Conservation (phyloP, 2,329 filamentous ascomycete genomes). For the Penicillium sp. region DNA sequence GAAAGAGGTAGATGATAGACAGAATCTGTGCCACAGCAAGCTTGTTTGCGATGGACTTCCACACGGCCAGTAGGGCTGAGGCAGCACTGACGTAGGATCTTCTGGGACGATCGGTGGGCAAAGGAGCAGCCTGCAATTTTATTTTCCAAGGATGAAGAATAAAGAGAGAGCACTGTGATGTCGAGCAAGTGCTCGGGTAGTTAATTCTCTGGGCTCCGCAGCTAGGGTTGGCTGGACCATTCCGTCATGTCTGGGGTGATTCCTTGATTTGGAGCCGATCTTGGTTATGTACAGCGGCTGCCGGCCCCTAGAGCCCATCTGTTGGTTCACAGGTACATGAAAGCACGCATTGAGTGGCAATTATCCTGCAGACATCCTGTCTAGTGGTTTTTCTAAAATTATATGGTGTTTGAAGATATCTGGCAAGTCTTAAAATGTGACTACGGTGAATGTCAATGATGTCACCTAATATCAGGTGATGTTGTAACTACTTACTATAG, state of each 20-base stretch:
- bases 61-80: constrained; percentile 14
- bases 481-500: no score
- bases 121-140: constrained; percentile 6
- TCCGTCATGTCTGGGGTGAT: constrained; percentile 12
- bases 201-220: neutral
- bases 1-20: constrained; percentile 23
- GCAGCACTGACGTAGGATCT: constrained; percentile 13
- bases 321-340: no score
- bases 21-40: constrained; percentile 7
- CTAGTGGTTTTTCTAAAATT: no score
- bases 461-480: no score
- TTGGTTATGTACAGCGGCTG: no score
- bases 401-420: no score
- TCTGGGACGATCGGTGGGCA: constrained; percentile 1
- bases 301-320: no score
- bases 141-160: constrained; percentile 7
- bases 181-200: neutral
- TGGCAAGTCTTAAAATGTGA: no score
- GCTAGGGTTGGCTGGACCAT: constrained; percentile 11
- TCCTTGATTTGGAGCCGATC: constrained; percentile 22
- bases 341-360: no score
- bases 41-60: constrained; percentile 3
- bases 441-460: no score
- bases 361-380: no score
- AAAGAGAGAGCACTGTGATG: neutral